Conservation (phyloP, 345 rosid species). For the Syzygium aqueum region DNA sequence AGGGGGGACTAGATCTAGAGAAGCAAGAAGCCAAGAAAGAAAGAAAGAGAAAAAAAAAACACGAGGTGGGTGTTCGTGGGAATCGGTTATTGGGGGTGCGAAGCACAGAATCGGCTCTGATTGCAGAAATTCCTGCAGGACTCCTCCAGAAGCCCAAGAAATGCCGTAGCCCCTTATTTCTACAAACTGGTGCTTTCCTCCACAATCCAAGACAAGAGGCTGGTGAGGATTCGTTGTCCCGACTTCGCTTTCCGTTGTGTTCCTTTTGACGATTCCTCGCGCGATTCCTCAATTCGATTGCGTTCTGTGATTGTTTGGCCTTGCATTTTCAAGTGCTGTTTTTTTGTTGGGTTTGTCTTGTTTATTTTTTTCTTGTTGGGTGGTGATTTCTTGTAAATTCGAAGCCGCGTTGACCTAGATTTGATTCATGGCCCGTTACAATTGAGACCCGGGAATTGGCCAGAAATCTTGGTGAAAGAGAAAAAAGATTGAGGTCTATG, state of each 20-base stretch:
- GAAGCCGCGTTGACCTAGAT: not conserved
- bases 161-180: conserved; percentile 13
- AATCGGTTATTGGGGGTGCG: not conserved
- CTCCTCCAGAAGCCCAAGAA: not conserved
- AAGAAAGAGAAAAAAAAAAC: not conserved
- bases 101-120: not conserved
- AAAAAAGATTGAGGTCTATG: too few relatives aligned
- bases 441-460: not conserved
- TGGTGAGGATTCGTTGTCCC: not conserved
- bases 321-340: not conserved
- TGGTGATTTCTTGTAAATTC: not conserved
- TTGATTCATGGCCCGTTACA: not conserved
- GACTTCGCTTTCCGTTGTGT: not conserved
- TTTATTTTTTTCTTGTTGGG: not conserved
- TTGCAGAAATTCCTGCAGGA: not conserved
- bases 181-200: conserved; percentile 10
- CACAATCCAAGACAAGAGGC: conserved; percentile 6
- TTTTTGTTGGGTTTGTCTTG: not conserved
- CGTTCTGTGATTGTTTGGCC: not conserved
- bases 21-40: not conserved
- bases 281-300: not conserved
- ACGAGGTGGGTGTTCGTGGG: not conserved
- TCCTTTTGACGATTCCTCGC: not conserved
- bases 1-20: conserved; percentile 2
- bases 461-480: too few relatives aligned